These are phyloP conservation scores for Ogataea pignaliae DNA, from an alignment of 805 yeast species.

Conservation along the genomic window DNA sequence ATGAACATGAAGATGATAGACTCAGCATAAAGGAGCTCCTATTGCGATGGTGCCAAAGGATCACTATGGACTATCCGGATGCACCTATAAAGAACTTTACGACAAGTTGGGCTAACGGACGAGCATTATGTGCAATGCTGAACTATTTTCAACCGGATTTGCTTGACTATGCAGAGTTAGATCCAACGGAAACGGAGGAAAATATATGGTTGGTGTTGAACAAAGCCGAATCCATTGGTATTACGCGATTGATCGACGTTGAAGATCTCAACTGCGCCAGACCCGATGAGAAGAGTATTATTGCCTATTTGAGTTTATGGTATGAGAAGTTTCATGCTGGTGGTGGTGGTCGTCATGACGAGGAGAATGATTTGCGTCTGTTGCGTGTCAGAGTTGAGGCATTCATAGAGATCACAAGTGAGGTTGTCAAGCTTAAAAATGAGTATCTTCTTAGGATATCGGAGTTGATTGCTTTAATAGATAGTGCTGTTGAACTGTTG, in stretches of 20 bases:
- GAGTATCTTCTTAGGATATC: constrained; percentile 13
- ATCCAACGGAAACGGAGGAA: constrained; percentile 24
- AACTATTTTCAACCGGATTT: constrained; percentile 38
- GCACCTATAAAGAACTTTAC: constrained; percentile 46
- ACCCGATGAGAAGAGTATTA: constrained; percentile 59
- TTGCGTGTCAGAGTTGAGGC: constrained; percentile 23
- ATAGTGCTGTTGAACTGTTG: constrained; percentile 11
- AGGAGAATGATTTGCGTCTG: constrained; percentile 2
- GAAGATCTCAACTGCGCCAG: constrained; percentile 45
- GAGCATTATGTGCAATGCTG: constrained; percentile 45
- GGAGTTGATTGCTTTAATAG: constrained; percentile 9
- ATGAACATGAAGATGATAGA: constrained; percentile 6
- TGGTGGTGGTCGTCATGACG: constrained; percentile 2
- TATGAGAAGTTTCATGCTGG: constrained; percentile 38
- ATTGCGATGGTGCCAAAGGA: constrained; percentile 50
- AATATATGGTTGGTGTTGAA: constrained; percentile 35
- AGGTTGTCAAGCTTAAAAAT: constrained; percentile 15
- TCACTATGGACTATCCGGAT: constrained; percentile 33
- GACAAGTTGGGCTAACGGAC: constrained; percentile 49
- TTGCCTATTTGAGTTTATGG: constrained; percentile 58
- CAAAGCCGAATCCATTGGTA: constrained; percentile 42
- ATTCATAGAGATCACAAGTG: constrained; percentile 19
- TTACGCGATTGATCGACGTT: constrained; percentile 49
- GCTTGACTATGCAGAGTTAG: constrained; percentile 30
- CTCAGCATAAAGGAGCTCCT: constrained; percentile 34